phyloP scores from a whole-genome alignment of 73 alveolate genomes.

The Paramecium sexaurelia region DNA sequence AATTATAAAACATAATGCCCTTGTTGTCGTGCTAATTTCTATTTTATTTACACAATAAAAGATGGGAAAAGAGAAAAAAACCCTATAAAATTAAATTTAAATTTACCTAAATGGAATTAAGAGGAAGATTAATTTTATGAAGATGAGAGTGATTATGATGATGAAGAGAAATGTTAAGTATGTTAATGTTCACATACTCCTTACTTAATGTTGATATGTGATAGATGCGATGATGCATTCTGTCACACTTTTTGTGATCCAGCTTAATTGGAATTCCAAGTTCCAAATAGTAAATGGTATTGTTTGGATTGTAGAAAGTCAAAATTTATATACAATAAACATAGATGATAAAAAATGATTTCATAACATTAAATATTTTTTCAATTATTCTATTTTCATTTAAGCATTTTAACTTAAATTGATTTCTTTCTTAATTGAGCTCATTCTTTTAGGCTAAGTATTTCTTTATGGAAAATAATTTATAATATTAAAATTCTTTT shows the following conservation, averaged over 20 bases:
- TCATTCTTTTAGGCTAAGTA: not conserved
- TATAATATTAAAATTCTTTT: not conserved
- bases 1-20: conserved; percentile 26
- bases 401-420: not conserved
- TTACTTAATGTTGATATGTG: conserved; percentile 6
- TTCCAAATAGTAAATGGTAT: not conserved
- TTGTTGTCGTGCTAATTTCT: not conserved
- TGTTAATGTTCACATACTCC: not conserved
- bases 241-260: conserved; percentile 49
- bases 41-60: not conserved
- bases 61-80: not conserved
- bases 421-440: not conserved
- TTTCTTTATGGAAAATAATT: conserved; percentile 5
- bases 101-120: not conserved
- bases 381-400: not conserved
- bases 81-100: conserved; percentile 18
- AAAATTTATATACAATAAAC: not conserved
- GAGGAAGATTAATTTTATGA: conserved; percentile 20
- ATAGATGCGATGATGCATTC: not conserved
- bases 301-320: conserved; percentile 40
- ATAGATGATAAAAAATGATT: not conserved
- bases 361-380: not conserved
- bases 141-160: not conserved
- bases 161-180: not conserved
- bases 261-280: not conserved